These are phyloP conservation scores for Incumbomyces lentus DNA, from an alignment of 2,329 filamentous ascomycete genomes.

Conservation along the genomic window DNA sequence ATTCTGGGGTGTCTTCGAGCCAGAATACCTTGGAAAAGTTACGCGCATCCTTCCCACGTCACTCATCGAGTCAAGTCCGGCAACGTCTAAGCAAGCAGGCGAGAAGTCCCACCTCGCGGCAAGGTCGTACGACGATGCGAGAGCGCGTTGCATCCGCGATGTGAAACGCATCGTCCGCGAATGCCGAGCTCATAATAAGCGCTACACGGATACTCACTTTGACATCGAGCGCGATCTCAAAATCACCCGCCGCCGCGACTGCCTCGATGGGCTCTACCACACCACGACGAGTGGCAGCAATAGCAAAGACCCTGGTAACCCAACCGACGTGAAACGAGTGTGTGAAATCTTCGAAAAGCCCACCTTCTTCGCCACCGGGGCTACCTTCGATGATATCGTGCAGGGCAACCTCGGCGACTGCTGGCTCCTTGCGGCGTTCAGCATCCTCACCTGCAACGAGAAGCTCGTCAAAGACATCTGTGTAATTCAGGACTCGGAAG, in stretches of 20 bases:
- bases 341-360: slow-evolving; percentile 71
- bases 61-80: slow-evolving; percentile 48
- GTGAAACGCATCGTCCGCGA: slow-evolving; percentile 50
- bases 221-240: slow-evolving; percentile 72
- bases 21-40: slow-evolving; percentile 61
- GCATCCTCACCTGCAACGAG: slow-evolving; percentile 64
- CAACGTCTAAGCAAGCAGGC: slow-evolving; percentile 48
- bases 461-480: slow-evolving; percentile 64
- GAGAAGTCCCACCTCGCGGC: slow-evolving; percentile 48
- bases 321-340: slow-evolving; percentile 13
- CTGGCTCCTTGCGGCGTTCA: slow-evolving; percentile 75
- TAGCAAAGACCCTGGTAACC: background rate
- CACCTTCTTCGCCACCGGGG: slow-evolving; percentile 66
- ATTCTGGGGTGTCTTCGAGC: slow-evolving; percentile 65
- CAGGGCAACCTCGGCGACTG: slow-evolving; percentile 73
- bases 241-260: slow-evolving; percentile 36
- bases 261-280: slow-evolving; percentile 37
- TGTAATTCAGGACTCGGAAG: slow-evolving; percentile 60
- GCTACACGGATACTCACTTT: slow-evolving; percentile 83
- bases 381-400: slow-evolving; percentile 65
- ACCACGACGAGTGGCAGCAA: background rate
- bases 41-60: slow-evolving; percentile 57
- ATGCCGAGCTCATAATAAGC: slow-evolving; percentile 69
- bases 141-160: slow-evolving; percentile 54
- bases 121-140: slow-evolving; percentile 63